These are phyloP conservation scores for Acer saccharum DNA, from an alignment of 345 rosid genomes.

Conservation along the genomic window DNA sequence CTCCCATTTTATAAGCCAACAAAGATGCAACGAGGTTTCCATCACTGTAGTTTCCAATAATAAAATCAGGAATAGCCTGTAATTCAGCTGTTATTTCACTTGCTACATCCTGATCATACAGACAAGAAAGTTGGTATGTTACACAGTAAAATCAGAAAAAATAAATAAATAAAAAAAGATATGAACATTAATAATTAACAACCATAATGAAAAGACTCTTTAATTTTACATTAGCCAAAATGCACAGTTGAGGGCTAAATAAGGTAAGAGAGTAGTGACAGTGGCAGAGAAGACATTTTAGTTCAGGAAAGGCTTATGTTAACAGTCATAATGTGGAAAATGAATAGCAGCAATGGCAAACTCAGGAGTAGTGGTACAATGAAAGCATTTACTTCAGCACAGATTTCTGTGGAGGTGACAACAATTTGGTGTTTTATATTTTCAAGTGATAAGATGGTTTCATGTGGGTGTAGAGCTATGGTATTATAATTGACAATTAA, in stretches of 20 bases:
- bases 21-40: constrained; percentile 98
- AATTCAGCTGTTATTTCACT: constrained; percentile 85
- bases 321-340: not conserved
- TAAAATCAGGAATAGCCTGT: constrained; percentile 88
- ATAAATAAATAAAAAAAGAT: not conserved
- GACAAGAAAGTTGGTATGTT: constrained; percentile 9
- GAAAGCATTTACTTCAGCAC: not conserved
- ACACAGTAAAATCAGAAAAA: not conserved
- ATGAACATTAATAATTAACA: not conserved
- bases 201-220: not conserved
- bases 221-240: constrained; percentile 6
- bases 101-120: constrained; percentile 71
- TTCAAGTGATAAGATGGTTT: not conserved
- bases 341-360: not conserved
- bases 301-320: not conserved
- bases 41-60: constrained; percentile 96
- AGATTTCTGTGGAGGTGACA: not conserved
- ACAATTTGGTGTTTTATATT: not conserved
- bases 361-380: not conserved
- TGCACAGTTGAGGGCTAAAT: not conserved
- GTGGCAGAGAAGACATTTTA: not conserved
- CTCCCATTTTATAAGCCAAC: constrained; percentile 91
- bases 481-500: not conserved
- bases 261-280: not conserved
- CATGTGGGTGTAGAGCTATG: not conserved